Base-by-base conservation (phyloP, 495 filamentous ascomycete genomes). In the Amniculicola lignicola region DNA sequence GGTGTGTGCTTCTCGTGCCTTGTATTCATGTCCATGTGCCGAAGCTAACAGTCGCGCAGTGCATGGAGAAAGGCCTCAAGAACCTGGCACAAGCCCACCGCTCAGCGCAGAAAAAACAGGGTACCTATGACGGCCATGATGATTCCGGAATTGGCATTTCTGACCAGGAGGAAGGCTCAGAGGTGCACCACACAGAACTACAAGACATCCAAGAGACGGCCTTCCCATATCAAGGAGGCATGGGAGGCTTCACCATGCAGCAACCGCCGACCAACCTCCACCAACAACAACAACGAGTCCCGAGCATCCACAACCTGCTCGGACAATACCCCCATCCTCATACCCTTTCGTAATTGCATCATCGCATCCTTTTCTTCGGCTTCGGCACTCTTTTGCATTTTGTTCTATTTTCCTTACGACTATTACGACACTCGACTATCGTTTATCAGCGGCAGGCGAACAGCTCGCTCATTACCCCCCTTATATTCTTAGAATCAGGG, bases 1-100 rank as follows among this genome's bases (percentile, higher is more conserved):
- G 75, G 86, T 88, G 65, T 51, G 79, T 47, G 47, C 39, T 14
- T n/a, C n/a, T n/a, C n/a, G n/a, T n/a, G n/a, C n/a, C n/a, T n/a
- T n/a, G n/a, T n/a, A n/a, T n/a, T n/a, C n/a, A n/a, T n/a, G n/a
- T n/a, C n/a, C n/a, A n/a, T n/a, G n/a, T n/a, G n/a, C n/a, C n/a
- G 43, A 29, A 35, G 16, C 39, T 48, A 21, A 44, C 4, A 45
- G 12, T 23, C n/a, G n/a, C 10, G 18, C 37, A 80, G 77, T 79
- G 75, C 64, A 77, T 79, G 70, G 77, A 80, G 45, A 77, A 76
- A 54, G 77, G 77, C 1, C 56, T 79, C 25, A 79, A 77, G 61
- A 75, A 67, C 27, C 67, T 80, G 28, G 64, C 66, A 15, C 66
- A 70, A n/a, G 69, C 69, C 23, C 66, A 68, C 47, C 72, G 74